phyloP scores from a whole-genome alignment of 2,329 filamentous ascomycete species.

The Diaporthe vexans region DNA sequence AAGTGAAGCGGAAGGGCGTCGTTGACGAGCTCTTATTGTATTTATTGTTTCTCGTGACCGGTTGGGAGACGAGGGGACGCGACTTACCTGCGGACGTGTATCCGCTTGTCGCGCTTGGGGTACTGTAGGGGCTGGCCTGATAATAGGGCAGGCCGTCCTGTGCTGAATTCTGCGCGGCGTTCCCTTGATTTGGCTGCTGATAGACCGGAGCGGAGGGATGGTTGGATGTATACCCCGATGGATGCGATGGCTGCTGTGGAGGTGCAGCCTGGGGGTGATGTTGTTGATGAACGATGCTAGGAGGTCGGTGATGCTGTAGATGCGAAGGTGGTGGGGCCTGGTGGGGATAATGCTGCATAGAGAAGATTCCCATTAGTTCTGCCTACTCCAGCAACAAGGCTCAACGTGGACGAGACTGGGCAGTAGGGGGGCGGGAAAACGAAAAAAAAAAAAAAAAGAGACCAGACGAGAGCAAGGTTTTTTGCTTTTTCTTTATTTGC shows the following conservation, averaged over 20 bases:
- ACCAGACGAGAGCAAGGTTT: slow-evolving; percentile 50
- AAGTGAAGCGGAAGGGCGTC: neutral
- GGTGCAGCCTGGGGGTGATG: slow-evolving; percentile 77
- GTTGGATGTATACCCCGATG: slow-evolving; percentile 74
- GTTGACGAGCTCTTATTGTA: neutral
- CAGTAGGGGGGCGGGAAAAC: slow-evolving; percentile 51
- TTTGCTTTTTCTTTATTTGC: slow-evolving; percentile 54
- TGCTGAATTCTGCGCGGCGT: slow-evolving; percentile 69
- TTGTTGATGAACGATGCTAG: slow-evolving; percentile 81
- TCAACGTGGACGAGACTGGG: slow-evolving; percentile 54
- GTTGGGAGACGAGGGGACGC: slow-evolving; percentile 28
- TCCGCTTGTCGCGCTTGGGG: slow-evolving; percentile 83
- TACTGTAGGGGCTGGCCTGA: slow-evolving; percentile 86
- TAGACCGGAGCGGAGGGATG: slow-evolving; percentile 78
- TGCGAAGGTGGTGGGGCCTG: slow-evolving; percentile 78
- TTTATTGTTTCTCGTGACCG: slow-evolving; percentile 18
- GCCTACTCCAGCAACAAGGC: slow-evolving; percentile 42
- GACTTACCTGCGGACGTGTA: slow-evolving; percentile 88
- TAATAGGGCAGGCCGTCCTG: slow-evolving; percentile 83
- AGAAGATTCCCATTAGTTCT: slow-evolving; percentile 72
- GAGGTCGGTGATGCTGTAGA: slow-evolving; percentile 79
- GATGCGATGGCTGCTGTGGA: slow-evolving; percentile 71
- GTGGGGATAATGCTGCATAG: slow-evolving; percentile 83
- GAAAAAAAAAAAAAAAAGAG: slow-evolving; percentile 54
- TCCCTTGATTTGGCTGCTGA: slow-evolving; percentile 74